A percentile compares a stretch with the other conserved stretches of the same genome.
These are phyloP conservation scores for Holtermanniella nyarrowii DNA, from an alignment of 768 basidiomycete species.

Conservation along the genomic window DNA sequence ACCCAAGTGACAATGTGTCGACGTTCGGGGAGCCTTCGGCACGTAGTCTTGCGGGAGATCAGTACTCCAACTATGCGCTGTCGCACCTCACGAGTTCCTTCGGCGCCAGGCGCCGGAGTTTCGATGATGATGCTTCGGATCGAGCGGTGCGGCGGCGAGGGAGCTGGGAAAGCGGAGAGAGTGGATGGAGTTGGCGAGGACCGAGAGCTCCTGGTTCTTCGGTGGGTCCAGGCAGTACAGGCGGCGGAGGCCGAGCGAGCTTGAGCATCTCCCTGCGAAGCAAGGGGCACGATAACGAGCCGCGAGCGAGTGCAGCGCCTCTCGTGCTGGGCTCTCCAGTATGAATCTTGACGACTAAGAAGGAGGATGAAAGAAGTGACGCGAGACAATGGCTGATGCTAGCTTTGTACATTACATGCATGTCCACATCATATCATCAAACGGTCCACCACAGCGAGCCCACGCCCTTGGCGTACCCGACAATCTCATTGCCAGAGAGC, in stretches of 20 bases:
- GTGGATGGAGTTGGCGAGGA: conserved; percentile 32
- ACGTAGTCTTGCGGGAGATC: too few species aligned
- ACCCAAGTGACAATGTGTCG: background rate
- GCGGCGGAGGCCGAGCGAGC: background rate
- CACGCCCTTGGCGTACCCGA: conserved; percentile 76
- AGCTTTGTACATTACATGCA: background rate
- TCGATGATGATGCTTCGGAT: conserved; percentile 74
- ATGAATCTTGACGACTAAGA: background rate
- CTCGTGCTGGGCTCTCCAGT: background rate
- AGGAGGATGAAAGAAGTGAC: too few species aligned
- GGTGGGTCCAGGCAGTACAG: background rate
- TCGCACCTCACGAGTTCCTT: too few species aligned
- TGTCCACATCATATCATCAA: conserved; percentile 34
- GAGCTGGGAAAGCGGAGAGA: conserved; percentile 85
- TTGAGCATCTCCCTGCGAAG: background rate
- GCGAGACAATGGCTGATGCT: too few species aligned
- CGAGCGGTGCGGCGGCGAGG: conserved; percentile 78
- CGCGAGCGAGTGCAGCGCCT: background rate
- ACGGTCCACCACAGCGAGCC: conserved; percentile 67
- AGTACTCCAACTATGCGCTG: too few species aligned
- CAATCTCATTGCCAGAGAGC: conserved; percentile 75
- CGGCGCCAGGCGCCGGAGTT: background rate
- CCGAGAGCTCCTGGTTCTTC: background rate
- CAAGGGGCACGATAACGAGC: too few species aligned
- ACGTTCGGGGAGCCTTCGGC: background rate